phyloP scores from a whole-genome alignment of 2,329 filamentous ascomycete genomes.

The Aspergillus sp. region DNA sequence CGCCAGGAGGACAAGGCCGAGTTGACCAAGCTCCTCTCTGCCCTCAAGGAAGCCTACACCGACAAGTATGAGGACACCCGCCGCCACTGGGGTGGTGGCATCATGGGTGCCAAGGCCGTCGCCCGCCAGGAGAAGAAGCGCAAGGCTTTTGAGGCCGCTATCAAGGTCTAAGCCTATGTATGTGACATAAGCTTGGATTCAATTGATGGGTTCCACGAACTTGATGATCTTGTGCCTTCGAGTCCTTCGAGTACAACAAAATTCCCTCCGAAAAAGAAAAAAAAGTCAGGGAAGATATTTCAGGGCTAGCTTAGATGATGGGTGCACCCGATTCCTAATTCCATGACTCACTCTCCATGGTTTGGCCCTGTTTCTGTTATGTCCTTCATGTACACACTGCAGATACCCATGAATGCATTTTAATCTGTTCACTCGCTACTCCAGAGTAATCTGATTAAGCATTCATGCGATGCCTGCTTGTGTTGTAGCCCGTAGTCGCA shows the following conservation, averaged over 20 bases:
- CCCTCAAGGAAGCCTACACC: slow-evolving; percentile 96
- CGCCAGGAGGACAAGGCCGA: slow-evolving; percentile 97
- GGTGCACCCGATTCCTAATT: slow-evolving; percentile 17
- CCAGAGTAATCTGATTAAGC: slow-evolving; percentile 16
- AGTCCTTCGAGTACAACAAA: slow-evolving; percentile 3
- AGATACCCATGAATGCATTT: slow-evolving; percentile 36
- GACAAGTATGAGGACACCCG: slow-evolving; percentile 89
- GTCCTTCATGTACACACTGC: slow-evolving; percentile 24
- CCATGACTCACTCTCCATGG: slow-evolving; percentile 17
- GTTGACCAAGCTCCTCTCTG: slow-evolving; percentile 89
- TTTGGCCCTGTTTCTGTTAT: slow-evolving; percentile 4
- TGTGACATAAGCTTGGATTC: slow-evolving; percentile 8
- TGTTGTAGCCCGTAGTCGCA: background rate
- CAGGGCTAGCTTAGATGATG: slow-evolving; percentile 28
- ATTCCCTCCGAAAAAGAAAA: slow-evolving; percentile 7
- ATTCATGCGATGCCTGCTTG: slow-evolving; percentile 18
- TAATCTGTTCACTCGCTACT: slow-evolving; percentile 11
- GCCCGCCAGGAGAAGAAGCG: slow-evolving; percentile 72
- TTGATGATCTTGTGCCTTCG: slow-evolving; percentile 9
- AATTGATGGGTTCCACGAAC: slow-evolving; percentile 19
- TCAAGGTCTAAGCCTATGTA: slow-evolving; percentile 75
- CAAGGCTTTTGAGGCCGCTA: slow-evolving; percentile 86
- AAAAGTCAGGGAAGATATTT: slow-evolving; percentile 13
- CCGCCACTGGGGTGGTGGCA: slow-evolving; percentile 97
- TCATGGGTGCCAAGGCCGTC: slow-evolving; percentile 94